A percentile compares a stretch with the other conserved stretches of the same genome.
These are phyloP conservation scores for Tuber indicum DNA, from an alignment of 495 filamentous ascomycete genomes.

Conservation along the genomic window DNA sequence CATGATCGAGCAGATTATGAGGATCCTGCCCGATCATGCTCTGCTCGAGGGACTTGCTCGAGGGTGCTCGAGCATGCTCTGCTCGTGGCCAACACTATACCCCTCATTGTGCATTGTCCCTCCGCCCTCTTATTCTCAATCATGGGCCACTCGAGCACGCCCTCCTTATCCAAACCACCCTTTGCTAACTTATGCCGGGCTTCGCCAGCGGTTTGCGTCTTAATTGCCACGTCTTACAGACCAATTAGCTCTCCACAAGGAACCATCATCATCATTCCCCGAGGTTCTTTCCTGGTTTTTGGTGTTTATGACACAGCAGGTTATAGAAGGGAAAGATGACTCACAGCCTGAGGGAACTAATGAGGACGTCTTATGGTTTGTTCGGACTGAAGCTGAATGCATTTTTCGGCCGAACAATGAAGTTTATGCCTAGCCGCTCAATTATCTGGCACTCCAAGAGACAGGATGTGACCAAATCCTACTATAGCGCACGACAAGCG, in stretches of 20 bases:
- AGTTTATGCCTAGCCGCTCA: conserved; percentile 83
- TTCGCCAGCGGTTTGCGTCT: conserved; percentile 76
- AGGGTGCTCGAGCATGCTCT: no score
- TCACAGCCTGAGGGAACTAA: conserved; percentile 72
- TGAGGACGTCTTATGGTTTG: conserved; percentile 80
- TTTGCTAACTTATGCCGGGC: conserved; percentile 84
- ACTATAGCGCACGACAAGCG: conserved; percentile 78
- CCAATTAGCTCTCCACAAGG: conserved; percentile 93
- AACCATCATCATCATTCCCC: conserved; percentile 88
- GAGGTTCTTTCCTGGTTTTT: conserved; percentile 91
- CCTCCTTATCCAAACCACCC: conserved; percentile 83
- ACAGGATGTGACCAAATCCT: no score
- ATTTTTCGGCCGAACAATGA: conserved; percentile 91
- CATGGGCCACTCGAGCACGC: conserved; percentile 94
- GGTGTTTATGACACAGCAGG: conserved; percentile 74
- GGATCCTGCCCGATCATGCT: no score
- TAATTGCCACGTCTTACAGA: conserved; percentile 86
- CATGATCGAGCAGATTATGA: no score
- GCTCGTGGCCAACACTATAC: conserved; percentile 46
- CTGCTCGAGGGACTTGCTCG: no score
- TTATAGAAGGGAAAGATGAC: conserved; percentile 86
- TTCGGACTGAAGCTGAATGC: conserved; percentile 89
- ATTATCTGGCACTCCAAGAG: conserved; percentile 89
- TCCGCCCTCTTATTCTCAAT: conserved; percentile 77
- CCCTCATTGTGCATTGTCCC: conserved; percentile 76